These are phyloP conservation scores for Inosperma sp. DNA, from an alignment of 768 basidiomycete genomes.

Conservation along the genomic window DNA sequence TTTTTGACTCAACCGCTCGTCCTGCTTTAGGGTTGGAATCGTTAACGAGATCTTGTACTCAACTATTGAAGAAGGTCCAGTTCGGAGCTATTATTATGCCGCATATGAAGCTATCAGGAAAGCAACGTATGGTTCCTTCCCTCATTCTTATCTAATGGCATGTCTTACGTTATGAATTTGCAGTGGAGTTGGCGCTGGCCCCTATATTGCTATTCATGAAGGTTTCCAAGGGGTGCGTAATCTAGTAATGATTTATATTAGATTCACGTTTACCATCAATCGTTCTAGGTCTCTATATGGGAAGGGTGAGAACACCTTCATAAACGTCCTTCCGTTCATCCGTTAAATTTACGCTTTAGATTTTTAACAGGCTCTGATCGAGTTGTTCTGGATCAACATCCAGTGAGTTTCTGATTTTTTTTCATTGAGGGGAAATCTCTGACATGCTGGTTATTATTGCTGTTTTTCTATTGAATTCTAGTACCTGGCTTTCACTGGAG, in stretches of 20 bases:
- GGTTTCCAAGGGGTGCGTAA: constrained; percentile 38
- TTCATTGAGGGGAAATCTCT: not conserved
- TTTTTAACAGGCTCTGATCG: constrained; percentile 56
- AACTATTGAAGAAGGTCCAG: constrained; percentile 47
- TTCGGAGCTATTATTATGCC: constrained; percentile 42
- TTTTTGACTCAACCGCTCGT: constrained; percentile 23
- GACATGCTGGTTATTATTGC: constrained; percentile 1
- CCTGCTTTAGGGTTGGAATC: constrained; percentile 46
- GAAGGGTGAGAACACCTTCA: constrained; percentile 35
- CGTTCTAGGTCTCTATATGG: constrained; percentile 38
- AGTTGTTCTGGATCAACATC: constrained; percentile 63
- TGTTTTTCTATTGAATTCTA: constrained; percentile 24
- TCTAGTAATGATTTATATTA: constrained; percentile 5
- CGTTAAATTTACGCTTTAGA: constrained; percentile 39
- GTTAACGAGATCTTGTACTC: constrained; percentile 59
- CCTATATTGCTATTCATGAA: constrained; percentile 48
- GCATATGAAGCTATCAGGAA: constrained; percentile 43
- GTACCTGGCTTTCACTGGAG: constrained; percentile 44
- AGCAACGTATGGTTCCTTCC: constrained; percentile 32
- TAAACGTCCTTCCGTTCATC: not conserved
- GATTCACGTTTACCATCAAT: too few species aligned
- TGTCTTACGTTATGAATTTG: constrained; percentile 30
- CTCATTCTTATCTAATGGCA: not conserved
- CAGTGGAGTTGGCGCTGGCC: constrained; percentile 58
- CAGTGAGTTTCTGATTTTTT: constrained; percentile 38